Conservation (phyloP, 208 protist genomes). For the Zelonia costaricensis region DNA sequence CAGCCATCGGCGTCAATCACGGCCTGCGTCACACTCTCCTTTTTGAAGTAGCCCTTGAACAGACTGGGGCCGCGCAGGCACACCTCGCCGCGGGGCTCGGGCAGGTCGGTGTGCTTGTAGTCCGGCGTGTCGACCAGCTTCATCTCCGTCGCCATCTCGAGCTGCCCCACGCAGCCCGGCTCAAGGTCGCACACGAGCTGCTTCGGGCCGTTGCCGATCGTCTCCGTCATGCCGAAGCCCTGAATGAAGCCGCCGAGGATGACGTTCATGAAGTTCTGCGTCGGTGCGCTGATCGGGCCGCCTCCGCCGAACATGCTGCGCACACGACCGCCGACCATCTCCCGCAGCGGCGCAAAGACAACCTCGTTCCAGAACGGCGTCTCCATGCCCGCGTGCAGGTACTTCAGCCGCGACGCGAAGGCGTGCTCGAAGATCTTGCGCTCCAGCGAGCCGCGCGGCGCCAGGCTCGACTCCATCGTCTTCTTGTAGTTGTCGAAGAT, state of each 20-base stretch:
- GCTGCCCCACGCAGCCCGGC: conserved; percentile 56
- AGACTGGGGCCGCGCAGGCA: conserved; percentile 66
- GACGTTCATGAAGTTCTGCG: conserved; percentile 85
- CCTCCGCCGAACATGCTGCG: conserved; percentile 76
- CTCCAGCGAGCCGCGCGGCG: conserved; percentile 61
- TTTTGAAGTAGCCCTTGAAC: conserved; percentile 92
- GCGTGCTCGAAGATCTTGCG: conserved; percentile 73
- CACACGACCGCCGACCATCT: conserved; percentile 70
- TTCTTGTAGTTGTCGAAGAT: conserved; percentile 92
- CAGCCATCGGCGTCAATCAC: conserved; percentile 71
- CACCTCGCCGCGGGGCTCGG: conserved; percentile 85
- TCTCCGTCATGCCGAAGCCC: conserved; percentile 93
- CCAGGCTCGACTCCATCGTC: conserved; percentile 66
- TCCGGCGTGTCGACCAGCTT: conserved; percentile 91
- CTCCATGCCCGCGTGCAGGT: conserved; percentile 58
- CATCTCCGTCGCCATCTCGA: conserved; percentile 60
- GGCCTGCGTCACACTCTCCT: conserved; percentile 75
- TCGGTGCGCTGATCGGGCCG: conserved; percentile 62
- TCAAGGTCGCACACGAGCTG: conserved; percentile 60
- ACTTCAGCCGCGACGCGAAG: conserved; percentile 48
- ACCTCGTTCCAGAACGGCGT: conserved; percentile 83
- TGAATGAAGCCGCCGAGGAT: conserved; percentile 72
- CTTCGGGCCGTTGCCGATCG: conserved; percentile 66
- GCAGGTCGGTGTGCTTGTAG: conserved; percentile 82
- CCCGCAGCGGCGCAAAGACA: conserved; percentile 67